phyloP scores from a whole-genome alignment of 2,329 filamentous ascomycete genomes.

The Sclerotinia borealis region DNA sequence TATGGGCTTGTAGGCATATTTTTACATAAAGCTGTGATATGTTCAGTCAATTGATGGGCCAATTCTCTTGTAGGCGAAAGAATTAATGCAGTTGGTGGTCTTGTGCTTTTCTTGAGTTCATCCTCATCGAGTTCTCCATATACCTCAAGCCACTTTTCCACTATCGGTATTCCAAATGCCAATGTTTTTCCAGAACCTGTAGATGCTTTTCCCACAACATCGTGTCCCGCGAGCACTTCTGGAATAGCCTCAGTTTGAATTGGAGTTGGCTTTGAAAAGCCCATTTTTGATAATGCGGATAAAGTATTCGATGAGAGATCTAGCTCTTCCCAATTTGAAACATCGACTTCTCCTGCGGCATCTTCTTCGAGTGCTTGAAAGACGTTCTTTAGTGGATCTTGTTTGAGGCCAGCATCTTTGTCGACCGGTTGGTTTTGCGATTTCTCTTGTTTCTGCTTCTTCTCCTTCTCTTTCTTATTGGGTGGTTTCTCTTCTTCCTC shows the following conservation, averaged over 20 bases:
- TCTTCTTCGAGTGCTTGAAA: slow-evolving; percentile 44
- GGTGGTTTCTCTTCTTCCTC: slow-evolving; percentile 19
- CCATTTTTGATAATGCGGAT: slow-evolving; percentile 69
- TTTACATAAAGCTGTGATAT: slow-evolving; percentile 69
- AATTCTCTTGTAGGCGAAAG: slow-evolving; percentile 89
- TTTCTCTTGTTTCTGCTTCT: slow-evolving; percentile 25
- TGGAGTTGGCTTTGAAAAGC: slow-evolving; percentile 71
- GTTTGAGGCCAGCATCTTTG: slow-evolving; percentile 20
- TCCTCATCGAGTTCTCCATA: slow-evolving; percentile 38
- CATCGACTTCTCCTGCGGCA: slow-evolving; percentile 57
- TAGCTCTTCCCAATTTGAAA: slow-evolving; percentile 73
- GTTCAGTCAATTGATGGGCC: slow-evolving; percentile 82
- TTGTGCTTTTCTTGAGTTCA: slow-evolving; percentile 31
- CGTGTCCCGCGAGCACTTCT: slow-evolving; percentile 72
- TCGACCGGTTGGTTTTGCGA: slow-evolving; percentile 26
- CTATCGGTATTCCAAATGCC: slow-evolving; percentile 87
- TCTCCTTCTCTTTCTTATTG: slow-evolving; percentile 29
- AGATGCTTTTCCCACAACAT: slow-evolving; percentile 92
- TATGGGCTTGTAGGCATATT: slow-evolving; percentile 56
- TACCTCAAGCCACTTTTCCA: slow-evolving; percentile 70
- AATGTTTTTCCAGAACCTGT: slow-evolving; percentile 96
- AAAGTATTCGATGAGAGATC: slow-evolving; percentile 67
- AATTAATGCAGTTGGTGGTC: slow-evolving; percentile 66
- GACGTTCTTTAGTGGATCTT: slow-evolving; percentile 24
- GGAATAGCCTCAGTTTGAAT: slow-evolving; percentile 82